A percentile compares a stretch with the other conserved stretches of the same genome.
Evolutionary conservation across 2,329 filamentous ascomycete genomes (phyloP).

Genomic region (Cryoendolithus antarcticus): DNA sequence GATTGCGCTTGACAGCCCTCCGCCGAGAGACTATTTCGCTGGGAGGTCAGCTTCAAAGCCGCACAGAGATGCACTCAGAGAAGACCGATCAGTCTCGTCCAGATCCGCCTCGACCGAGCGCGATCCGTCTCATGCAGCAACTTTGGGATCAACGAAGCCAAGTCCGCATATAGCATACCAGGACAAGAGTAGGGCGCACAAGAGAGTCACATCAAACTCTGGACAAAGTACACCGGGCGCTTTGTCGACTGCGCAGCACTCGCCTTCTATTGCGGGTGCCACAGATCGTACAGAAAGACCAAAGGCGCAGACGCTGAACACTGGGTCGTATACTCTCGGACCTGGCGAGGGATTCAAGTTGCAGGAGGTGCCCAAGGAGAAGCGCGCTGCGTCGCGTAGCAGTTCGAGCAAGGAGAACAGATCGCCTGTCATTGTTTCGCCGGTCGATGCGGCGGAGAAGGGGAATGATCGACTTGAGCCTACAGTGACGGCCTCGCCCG

Average conservation of each 20-base stretch:
- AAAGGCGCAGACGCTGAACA: conserved; percentile 17
- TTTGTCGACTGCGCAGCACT: conserved; percentile 5
- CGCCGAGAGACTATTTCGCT: conserved; percentile 33
- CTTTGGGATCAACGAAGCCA: conserved; percentile 26
- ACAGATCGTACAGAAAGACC: conserved; percentile 29
- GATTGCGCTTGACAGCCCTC: conserved; percentile 10
- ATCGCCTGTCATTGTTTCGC: conserved; percentile 28
- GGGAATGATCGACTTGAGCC: conserved; percentile 22
- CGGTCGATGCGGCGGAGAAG: conserved; percentile 18
- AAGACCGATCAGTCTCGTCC: conserved; percentile 26
- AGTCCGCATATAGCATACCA: conserved; percentile 90
- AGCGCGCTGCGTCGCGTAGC: conserved; percentile 37
- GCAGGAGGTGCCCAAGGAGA: conserved; percentile 63
- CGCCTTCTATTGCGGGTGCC: conserved; percentile 14
- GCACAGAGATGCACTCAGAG: conserved; percentile 30
- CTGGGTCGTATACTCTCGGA: conserved; percentile 14
- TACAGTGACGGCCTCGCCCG: conserved; percentile 25
- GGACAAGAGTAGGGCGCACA: conserved; percentile 58
- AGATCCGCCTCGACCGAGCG: conserved; percentile 35
- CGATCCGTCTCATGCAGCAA: conserved; percentile 13
- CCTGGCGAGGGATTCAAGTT: conserved; percentile 49
- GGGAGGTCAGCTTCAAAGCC: conserved; percentile 19
- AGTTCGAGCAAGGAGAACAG: conserved; percentile 34
- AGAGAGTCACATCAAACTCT: conserved; percentile 14
- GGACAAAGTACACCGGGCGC: conserved; percentile 5